Base-by-base conservation (phyloP, 805 yeast genomes). In the Barnettozyma californica region DNA sequence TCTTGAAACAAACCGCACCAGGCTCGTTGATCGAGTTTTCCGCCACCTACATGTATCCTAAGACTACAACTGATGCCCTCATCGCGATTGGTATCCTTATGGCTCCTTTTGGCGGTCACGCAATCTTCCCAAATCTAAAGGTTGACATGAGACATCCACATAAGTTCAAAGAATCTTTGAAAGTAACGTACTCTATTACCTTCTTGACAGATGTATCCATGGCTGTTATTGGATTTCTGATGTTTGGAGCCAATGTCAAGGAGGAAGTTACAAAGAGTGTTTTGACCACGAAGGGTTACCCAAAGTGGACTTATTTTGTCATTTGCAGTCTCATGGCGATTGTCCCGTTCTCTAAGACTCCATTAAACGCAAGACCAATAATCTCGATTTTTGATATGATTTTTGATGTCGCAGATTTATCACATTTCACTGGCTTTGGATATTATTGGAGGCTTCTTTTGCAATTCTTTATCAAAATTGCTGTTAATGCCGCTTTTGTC, bases 61-160 rank as follows among this genome's bases (percentile, higher is more conserved):
- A 64, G 6, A 69, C 76, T 9, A 57, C 67, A 14, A 64, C 73
- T 6, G 79, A 77, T 52, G 70, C 80, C 29, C 73, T 85, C 42
- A 69, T 84, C 41, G 74, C 84, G 9, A 66, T 83, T 48, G 92
- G 92, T 2, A 72, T 85, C 26, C 73, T 81, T 50, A 76, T 85
- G 74, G 89, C 91, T 4, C 89, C 90, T 11, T 85, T 87, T 80
- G 92, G 92, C 48, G 94, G 94, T 2, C 92, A 85, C 62, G 87
- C 89, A 1, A 83, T 86, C 7, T 84, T 84, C 55, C 92, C 92
- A 2, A 87, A 83, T 57, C 67, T 85, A 40, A 81, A 79, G 61
- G 68, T 77, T 36, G 94, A 85, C 62, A 86, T 85, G 86, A 74
- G 81, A 58, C 82, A 76, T 47, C 89, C 89, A 7, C 62, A 69